Base-by-base conservation (phyloP, 495 filamentous ascomycete genomes). In the Daldinia caldariorum region DNA sequence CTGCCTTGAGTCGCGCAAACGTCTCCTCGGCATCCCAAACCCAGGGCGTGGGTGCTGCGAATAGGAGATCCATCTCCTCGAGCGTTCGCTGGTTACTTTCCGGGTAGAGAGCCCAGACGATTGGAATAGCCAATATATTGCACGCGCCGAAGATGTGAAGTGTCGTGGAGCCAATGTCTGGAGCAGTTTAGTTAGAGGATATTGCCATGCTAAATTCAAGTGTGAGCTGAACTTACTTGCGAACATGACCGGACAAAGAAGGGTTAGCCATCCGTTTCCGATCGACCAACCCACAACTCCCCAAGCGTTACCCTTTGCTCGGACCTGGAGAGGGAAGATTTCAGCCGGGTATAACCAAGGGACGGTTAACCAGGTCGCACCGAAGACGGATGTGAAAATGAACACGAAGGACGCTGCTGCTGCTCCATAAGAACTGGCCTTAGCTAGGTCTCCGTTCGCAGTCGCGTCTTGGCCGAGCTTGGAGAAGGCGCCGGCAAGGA, bases 271-370 rank as follows among this genome's bases (percentile, higher is more conserved):
- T 39, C 87, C 89, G 63, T 90, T 90, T n/a, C 88, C 89, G 39
- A 92, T 90, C 61, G 83, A 86, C 89, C 89, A 92, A 14, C 90
- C 89, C 3, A 92, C 84, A 0, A 91, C 90, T 69, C 90, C 89
- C 87, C 89, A 91, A n/a, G 90, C 88, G 54, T 91, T 91, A 18
- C 90, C 90, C 34, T 88, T 87, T 4, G 89, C 89, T 26, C 90
- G 85, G 9, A 91, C 85, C 29, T 88, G 84, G 16, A 91, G 77
- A 0, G 89, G 90, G 77, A 91, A 91, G 58, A 91, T 91, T 71
- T 92, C 89, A 14, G 89, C 88, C 0, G 89, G 89, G 62, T 91
- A 91, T 4, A 91, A 69, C 89, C 88, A 91, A 0, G 89, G 89
- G 3, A 90, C 89, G 0, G 88, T 91, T 10, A 92, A 76, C 90